These are phyloP conservation scores for Cyclotella kingstonii DNA, from an alignment of 108 stramenopile genomes.

Conservation along the genomic window DNA sequence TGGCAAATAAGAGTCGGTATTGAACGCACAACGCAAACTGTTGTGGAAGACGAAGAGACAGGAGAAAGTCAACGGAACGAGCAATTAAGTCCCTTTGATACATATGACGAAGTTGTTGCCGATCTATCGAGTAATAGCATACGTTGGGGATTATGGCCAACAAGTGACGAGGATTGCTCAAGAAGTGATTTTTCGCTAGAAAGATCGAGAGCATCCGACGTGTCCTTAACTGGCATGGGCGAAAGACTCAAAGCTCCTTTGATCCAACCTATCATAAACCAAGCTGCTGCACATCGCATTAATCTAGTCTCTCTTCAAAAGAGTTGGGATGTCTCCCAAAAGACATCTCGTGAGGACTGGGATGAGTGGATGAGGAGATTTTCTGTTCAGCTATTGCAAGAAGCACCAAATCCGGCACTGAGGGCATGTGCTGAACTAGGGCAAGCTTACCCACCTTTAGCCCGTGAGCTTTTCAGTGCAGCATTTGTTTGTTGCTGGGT, in stretches of 20 bases:
- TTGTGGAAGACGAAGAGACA: constrained; percentile 7
- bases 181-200: constrained; percentile 27
- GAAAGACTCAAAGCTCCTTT: constrained; percentile 34
- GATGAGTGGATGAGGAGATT: constrained; percentile 95
- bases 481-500: constrained; percentile 97
- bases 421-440: constrained; percentile 89
- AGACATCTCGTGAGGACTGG: constrained; percentile 93
- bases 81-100: constrained; percentile 14
- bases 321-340: constrained; percentile 92
- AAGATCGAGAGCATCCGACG: constrained; percentile 33
- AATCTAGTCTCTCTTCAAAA: constrained; percentile 77
- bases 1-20: constrained; percentile 53
- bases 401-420: constrained; percentile 93
- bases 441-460: constrained; percentile 92
- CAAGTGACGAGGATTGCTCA: constrained; percentile 25
- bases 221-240: constrained; percentile 31
- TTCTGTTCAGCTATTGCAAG: constrained; percentile 90
- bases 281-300: constrained; percentile 46
- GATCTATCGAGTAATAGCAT: constrained; percentile 21
- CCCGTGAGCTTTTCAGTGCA: constrained; percentile 94
- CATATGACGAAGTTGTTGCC: constrained; percentile 52
- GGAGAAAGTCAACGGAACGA: background rate
- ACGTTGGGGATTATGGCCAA: constrained; percentile 13
- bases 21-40: background rate
- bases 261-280: constrained; percentile 32